phyloP scores from a whole-genome alignment of 805 yeast genomes.

The Cyberlindnera misumaiensis region DNA sequence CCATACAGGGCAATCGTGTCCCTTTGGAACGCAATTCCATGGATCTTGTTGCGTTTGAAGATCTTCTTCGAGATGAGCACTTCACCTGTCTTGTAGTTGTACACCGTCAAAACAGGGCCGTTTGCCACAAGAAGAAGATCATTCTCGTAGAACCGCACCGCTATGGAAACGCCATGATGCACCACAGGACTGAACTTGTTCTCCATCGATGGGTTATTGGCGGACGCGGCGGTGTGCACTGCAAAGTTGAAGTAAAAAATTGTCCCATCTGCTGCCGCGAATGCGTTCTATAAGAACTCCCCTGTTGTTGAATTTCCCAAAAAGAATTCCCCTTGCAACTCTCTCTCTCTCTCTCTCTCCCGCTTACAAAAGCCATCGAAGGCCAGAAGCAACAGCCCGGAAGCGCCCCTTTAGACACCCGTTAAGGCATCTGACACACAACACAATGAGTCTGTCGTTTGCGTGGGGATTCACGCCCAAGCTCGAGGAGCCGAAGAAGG shows the following conservation, averaged over 20 bases:
- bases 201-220: background rate
- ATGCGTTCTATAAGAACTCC: no score
- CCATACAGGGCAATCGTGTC: conserved; percentile 50
- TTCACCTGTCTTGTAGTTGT: conserved; percentile 34
- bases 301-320: no score
- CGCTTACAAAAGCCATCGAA: no score
- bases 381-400: no score
- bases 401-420: no score
- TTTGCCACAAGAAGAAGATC: conserved; percentile 51
- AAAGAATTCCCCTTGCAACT: no score
- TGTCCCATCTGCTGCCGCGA: background rate
- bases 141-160: conserved; percentile 19
- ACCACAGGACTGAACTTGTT: conserved; percentile 4
- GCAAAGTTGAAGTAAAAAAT: no score
- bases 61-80: conserved; percentile 36
- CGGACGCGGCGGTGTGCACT: no score
- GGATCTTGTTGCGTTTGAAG: conserved; percentile 73
- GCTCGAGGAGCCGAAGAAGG: conserved; percentile 2
- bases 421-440: background rate
- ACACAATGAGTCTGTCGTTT: conserved; percentile 8
- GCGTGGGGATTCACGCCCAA: conserved; percentile 23
- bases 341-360: no score
- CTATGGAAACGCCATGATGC: conserved; percentile 15
- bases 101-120: conserved; percentile 61
- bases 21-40: conserved; percentile 51